phyloP scores from a whole-genome alignment of 257 asterid genomes.

The Solanum pennellii region DNA sequence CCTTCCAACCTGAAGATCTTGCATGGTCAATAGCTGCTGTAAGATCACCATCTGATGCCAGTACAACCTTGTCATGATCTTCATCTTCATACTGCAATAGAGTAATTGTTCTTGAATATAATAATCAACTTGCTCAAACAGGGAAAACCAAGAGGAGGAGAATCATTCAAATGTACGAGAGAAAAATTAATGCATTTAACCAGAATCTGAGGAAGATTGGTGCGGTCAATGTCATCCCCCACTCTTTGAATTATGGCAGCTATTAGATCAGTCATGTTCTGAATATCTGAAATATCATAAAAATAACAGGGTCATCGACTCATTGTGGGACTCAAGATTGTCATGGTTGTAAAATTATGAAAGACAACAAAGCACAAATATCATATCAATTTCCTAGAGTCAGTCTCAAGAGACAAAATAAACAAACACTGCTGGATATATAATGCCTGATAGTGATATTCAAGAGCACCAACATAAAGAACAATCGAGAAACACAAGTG shows the following conservation, averaged over 20 bases:
- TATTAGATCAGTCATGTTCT: slow-evolving; percentile 57
- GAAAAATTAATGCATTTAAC: slow-evolving; percentile 11
- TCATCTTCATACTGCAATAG: slow-evolving; percentile 81
- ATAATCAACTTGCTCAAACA: not conserved
- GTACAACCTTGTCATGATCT: slow-evolving; percentile 75
- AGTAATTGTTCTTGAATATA: not conserved
- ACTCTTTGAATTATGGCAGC: slow-evolving; percentile 86
- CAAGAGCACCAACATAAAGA: not conserved
- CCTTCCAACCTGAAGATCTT: slow-evolving; percentile 89
- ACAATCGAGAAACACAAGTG: not conserved
- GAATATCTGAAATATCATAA: slow-evolving; percentile 38
- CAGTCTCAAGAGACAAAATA: not conserved
- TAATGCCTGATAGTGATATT: not conserved
- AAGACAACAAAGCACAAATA: not conserved
- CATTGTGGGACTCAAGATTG: not conserved
- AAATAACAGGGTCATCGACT: not conserved
- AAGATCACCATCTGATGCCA: slow-evolving; percentile 90
- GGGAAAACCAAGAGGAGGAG: not conserved
- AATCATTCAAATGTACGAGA: not conserved
- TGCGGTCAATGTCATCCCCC: slow-evolving; percentile 82
- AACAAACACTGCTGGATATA: not conserved
- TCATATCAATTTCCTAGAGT: not conserved
- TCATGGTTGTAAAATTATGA: not conserved
- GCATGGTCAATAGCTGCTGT: slow-evolving; percentile 89
- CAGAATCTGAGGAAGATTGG: slow-evolving; percentile 83